Conservation (phyloP, 179 eudicot genomes). For the Heliamphora ciliata region DNA sequence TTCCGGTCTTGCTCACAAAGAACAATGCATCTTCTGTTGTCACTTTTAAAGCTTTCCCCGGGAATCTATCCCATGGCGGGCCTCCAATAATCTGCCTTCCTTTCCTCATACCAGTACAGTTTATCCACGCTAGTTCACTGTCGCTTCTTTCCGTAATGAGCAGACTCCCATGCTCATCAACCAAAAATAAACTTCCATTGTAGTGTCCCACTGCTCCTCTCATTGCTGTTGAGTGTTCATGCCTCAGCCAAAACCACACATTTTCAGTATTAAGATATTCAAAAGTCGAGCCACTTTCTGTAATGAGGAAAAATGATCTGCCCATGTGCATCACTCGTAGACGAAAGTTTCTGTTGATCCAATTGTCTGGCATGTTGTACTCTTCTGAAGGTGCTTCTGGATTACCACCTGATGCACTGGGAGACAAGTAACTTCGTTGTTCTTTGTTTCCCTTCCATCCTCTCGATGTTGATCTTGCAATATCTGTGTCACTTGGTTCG, state of each 20-base stretch:
- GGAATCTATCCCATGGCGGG: slow-evolving; percentile 70
- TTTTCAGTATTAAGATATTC: slow-evolving; percentile 61
- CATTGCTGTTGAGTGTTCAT: slow-evolving; percentile 49
- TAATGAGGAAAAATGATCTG: slow-evolving; percentile 55
- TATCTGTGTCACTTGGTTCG: slow-evolving; percentile 30
- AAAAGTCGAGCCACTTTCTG: slow-evolving; percentile 38
- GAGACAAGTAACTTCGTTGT: slow-evolving; percentile 41
- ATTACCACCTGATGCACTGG: slow-evolving; percentile 18
- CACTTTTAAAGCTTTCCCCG: slow-evolving; percentile 23
- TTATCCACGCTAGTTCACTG: slow-evolving; percentile 57
- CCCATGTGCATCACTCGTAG: slow-evolving; percentile 58
- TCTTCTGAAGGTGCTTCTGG: slow-evolving; percentile 23
- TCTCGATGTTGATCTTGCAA: slow-evolving; percentile 35
- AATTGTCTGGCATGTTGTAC: slow-evolving; percentile 22
- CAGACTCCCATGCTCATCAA: slow-evolving; percentile 56
- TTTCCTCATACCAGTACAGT: slow-evolving; percentile 70
- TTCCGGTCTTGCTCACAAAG: slow-evolving; percentile 65
- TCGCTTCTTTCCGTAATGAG: slow-evolving; percentile 57
- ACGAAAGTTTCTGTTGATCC: slow-evolving; percentile 37
- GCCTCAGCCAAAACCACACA: slow-evolving; percentile 66
- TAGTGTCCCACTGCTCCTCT: slow-evolving; percentile 59
- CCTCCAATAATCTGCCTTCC: slow-evolving; percentile 56
- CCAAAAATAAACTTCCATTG: slow-evolving; percentile 67
- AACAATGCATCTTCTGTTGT: slow-evolving; percentile 54
- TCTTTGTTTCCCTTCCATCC: slow-evolving; percentile 34